Evolutionary conservation across 306 rosid species (phyloP).

Genomic region (Oxytropis ochrocephala): DNA sequence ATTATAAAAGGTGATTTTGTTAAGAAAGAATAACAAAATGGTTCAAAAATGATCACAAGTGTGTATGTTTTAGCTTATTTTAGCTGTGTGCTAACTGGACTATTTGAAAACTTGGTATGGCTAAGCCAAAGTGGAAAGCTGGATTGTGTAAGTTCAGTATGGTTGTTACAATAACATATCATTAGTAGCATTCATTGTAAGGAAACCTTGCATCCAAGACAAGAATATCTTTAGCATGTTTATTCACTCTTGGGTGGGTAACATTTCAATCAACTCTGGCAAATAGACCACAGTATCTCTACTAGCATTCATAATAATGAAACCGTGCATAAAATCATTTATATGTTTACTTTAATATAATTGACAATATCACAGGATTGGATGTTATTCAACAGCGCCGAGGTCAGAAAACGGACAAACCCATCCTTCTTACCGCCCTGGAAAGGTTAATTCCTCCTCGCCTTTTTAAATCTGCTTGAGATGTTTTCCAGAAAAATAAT

Average conservation of each 20-base stretch:
- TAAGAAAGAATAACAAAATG: not conserved
- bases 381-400: conserved; percentile 86
- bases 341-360: not conserved
- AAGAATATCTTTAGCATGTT: not conserved
- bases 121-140: not conserved
- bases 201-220: not conserved
- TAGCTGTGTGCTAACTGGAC: not conserved
- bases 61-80: not conserved
- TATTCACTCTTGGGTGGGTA: not conserved
- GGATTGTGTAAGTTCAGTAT: not conserved
- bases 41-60: not conserved
- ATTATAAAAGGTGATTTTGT: not conserved
- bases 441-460: conserved; percentile 53
- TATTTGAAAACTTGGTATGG: not conserved
- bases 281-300: not conserved
- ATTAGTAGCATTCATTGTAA: not conserved
- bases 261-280: conserved; percentile 1
- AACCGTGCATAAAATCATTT: not conserved
- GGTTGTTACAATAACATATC: not conserved
- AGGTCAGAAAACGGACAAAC: conserved; percentile 70
- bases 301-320: not conserved
- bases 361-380: conserved; percentile 39
- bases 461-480: not conserved
- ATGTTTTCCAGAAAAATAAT: conserved; percentile 20
- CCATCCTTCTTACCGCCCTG: conserved; percentile 79